Evolutionary conservation across 495 filamentous ascomycete genomes (phyloP).

Genomic region (Penicillium paxilli): DNA sequence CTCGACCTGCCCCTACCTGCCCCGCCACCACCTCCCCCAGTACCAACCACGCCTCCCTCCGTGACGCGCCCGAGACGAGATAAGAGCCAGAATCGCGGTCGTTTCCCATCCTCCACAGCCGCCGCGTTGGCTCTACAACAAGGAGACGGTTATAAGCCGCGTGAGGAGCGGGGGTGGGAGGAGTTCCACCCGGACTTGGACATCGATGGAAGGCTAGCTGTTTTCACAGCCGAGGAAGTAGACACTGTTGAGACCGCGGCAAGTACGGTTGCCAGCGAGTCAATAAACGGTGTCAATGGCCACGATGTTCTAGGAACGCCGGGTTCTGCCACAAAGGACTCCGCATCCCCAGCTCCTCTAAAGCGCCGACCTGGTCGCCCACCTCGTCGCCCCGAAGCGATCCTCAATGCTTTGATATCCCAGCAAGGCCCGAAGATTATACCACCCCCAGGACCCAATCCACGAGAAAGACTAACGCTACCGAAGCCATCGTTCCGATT

Average conservation of each 20-base stretch:
- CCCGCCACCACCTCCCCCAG: conserved; percentile 38
- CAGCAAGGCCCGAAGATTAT: conserved; percentile 59
- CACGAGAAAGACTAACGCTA: conserved; percentile 63
- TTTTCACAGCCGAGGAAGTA: conserved; percentile 82
- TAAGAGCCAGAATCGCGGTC: conserved; percentile 48
- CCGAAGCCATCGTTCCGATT: conserved; percentile 61
- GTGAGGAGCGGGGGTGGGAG: conserved; percentile 94
- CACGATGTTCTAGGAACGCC: conserved; percentile 18
- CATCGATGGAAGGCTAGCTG: conserved; percentile 71
- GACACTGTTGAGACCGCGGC: conserved; percentile 60
- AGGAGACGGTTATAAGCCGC: conserved; percentile 92
- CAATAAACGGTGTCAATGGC: conserved; percentile 24
- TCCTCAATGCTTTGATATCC: conserved; percentile 59
- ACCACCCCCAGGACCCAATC: conserved; percentile 65
- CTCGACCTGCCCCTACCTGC: conserved; percentile 25
- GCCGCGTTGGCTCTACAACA: conserved; percentile 82
- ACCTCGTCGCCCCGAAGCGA: conserved; percentile 57
- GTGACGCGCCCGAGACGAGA: conserved; percentile 51
- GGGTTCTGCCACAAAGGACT: conserved; percentile 17
- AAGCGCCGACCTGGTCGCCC: conserved; percentile 65
- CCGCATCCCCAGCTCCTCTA: conserved; percentile 38
- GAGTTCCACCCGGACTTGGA: conserved; percentile 96
- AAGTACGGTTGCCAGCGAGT: conserved; percentile 19
- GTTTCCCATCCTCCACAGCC: conserved; percentile 79
- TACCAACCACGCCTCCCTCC: conserved; percentile 45